phyloP scores from a whole-genome alignment of 495 filamentous ascomycete species.

The Cercophora scortea region DNA sequence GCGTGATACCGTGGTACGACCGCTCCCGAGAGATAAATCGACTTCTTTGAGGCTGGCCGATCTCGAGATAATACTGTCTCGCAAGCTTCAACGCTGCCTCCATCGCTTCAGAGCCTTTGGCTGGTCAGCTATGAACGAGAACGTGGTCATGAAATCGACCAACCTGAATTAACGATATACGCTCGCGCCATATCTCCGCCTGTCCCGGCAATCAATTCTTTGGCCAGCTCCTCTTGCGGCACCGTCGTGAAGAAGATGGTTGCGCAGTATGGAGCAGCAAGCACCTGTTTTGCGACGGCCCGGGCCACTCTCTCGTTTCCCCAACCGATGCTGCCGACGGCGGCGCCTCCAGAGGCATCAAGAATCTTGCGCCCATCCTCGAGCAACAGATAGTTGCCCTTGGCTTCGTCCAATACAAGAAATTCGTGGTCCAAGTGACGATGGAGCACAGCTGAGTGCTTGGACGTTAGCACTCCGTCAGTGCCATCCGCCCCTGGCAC shows the following conservation, averaged over 20 bases:
- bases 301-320: slow-evolving; percentile 34
- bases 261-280: slow-evolving; percentile 34
- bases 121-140: not conserved
- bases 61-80: slow-evolving; percentile 59
- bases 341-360: slow-evolving; percentile 51
- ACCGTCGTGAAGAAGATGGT: slow-evolving; percentile 36
- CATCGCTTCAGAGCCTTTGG: slow-evolving; percentile 30
- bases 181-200: slow-evolving; percentile 36
- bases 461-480: not conserved
- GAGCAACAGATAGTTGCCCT: slow-evolving; percentile 35
- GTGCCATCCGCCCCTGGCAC: not conserved
- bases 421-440: slow-evolving; percentile 22
- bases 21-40: slow-evolving; percentile 60
- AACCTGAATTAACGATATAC: slow-evolving; percentile 53
- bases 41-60: slow-evolving; percentile 26
- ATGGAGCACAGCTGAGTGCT: slow-evolving; percentile 28
- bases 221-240: slow-evolving; percentile 32
- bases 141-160: slow-evolving; percentile 28
- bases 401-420: slow-evolving; percentile 11
- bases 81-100: slow-evolving; percentile 52
- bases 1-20: slow-evolving; percentile 71
- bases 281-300: slow-evolving; percentile 35
- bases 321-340: slow-evolving; percentile 45
- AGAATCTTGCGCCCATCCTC: slow-evolving; percentile 57
- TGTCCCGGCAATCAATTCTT: slow-evolving; percentile 36